Conservation (phyloP, 2,329 filamentous ascomycete genomes). For the Ascochyta viciae-villosae region DNA sequence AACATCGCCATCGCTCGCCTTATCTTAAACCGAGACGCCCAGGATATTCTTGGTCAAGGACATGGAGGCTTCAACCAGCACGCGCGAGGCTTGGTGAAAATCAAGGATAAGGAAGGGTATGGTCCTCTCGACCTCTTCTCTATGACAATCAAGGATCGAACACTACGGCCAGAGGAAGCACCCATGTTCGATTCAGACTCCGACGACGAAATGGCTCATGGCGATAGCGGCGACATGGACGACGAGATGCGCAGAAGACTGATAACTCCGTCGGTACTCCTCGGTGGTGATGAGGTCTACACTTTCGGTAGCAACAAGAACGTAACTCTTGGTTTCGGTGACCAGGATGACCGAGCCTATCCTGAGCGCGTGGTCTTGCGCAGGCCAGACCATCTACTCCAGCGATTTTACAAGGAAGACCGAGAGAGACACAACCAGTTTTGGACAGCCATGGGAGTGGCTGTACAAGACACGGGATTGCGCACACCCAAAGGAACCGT, state of each 20-base stretch:
- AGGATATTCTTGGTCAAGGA: conserved; percentile 68
- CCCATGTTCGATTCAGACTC: conserved; percentile 57
- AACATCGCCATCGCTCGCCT: conserved; percentile 86
- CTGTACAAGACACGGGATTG: conserved; percentile 27
- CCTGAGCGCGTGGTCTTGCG: conserved; percentile 82
- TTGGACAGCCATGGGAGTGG: conserved; percentile 48
- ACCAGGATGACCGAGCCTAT: conserved; percentile 92
- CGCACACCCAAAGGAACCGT: conserved; percentile 48
- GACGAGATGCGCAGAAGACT: conserved; percentile 36
- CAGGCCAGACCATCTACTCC: conserved; percentile 78
- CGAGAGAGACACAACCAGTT: conserved; percentile 55
- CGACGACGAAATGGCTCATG: conserved; percentile 57
- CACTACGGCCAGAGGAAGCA: conserved; percentile 56
- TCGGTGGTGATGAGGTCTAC: conserved; percentile 83
- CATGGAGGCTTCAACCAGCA: conserved; percentile 65
- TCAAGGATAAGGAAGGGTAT: conserved; percentile 93
- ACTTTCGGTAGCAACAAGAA: conserved; percentile 98
- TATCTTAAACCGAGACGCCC: conserved; percentile 79
- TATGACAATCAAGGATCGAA: conserved; percentile 81
- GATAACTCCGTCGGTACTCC: conserved; percentile 41
- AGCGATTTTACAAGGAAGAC: conserved; percentile 75
- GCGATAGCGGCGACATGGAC: conserved; percentile 53
- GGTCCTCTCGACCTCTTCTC: conserved; percentile 94
- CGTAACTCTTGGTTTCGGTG: conserved; percentile 88
- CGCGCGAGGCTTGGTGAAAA: conserved; percentile 82